Conservation (phyloP, 2,329 filamentous ascomycete genomes). For the Diaporthe citrichinensis region DNA sequence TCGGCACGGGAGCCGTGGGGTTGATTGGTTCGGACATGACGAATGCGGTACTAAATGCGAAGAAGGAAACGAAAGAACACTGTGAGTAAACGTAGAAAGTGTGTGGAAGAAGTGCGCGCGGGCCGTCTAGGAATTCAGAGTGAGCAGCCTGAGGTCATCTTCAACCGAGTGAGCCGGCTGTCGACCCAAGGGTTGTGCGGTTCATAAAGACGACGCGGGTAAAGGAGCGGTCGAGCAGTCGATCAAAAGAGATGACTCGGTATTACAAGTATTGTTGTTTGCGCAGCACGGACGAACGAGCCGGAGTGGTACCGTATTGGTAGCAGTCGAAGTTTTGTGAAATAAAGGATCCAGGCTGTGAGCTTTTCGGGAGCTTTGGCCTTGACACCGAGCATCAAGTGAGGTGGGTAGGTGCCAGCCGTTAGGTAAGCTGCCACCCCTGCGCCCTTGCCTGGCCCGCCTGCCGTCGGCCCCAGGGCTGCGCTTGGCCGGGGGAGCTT, state of each 20-base stretch:
- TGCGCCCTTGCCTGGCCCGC: not conserved
- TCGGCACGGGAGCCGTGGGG: constrained; percentile 28
- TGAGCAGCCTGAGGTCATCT: constrained; percentile 19
- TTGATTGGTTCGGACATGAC: constrained; percentile 15
- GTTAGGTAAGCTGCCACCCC: constrained; percentile 28
- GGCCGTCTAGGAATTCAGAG: not conserved
- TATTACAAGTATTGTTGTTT: not conserved
- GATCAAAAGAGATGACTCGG: not conserved
- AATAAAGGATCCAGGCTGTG: constrained; percentile 5
- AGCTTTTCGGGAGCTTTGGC: constrained; percentile 22
- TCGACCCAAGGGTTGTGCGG: constrained; percentile 15
- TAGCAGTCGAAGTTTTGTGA: constrained; percentile 11
- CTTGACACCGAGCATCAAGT: not conserved
- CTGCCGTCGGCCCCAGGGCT: constrained; percentile 14
- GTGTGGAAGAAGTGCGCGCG: not conserved
- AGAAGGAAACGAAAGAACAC: not conserved
- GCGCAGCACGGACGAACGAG: not conserved
- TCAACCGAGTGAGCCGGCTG: constrained; percentile 31
- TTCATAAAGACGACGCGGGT: constrained; percentile 2
- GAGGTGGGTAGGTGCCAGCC: not conserved
- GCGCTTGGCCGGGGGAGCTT: constrained; percentile 28
- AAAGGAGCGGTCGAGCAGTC: not conserved
- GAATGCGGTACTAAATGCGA: not conserved
- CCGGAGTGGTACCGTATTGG: not conserved
- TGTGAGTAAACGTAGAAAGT: constrained; percentile 2